phyloP scores from a whole-genome alignment of 768 basidiomycete species.

The Porpolomopsis calyptriformis region DNA sequence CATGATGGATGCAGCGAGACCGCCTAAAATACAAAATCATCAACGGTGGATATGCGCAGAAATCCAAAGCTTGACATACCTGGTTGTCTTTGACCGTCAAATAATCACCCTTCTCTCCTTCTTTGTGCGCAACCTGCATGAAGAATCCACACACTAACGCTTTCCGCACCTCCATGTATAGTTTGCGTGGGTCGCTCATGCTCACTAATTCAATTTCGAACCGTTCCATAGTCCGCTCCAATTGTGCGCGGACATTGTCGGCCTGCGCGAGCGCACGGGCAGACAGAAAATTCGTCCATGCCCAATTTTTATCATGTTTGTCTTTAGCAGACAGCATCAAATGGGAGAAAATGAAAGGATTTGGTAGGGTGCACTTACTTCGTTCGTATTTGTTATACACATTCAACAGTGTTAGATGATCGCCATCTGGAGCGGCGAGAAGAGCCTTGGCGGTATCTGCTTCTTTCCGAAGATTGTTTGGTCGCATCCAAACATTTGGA shows the following conservation, averaged over 20 bases:
- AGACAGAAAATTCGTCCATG: conserved; percentile 84
- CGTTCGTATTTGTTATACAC: conserved; percentile 87
- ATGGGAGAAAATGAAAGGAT: background rate
- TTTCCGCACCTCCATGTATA: conserved; percentile 66
- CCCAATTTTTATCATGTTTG: conserved; percentile 73
- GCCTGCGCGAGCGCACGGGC: conserved; percentile 77
- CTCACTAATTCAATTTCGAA: conserved; percentile 72
- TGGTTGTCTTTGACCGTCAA: conserved; percentile 93
- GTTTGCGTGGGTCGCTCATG: conserved; percentile 55
- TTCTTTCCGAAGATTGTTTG: conserved; percentile 76
- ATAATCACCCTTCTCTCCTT: conserved; percentile 82
- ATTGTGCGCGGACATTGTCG: conserved; percentile 84
- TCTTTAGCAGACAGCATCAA: conserved; percentile 31
- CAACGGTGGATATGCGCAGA: background rate
- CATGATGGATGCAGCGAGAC: conserved; percentile 80
- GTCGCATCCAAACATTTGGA: conserved; percentile 91
- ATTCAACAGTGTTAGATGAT: conserved; percentile 89
- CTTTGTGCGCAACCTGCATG: conserved; percentile 96
- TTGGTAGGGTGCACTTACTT: conserved; percentile 37
- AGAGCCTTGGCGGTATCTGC: conserved; percentile 87
- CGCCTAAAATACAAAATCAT: conserved; percentile 28
- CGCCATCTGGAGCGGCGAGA: conserved; percentile 88
- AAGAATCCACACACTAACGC: conserved; percentile 90
- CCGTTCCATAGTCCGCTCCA: conserved; percentile 86
- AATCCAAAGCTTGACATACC: conserved; percentile 27